These are phyloP conservation scores for Aspergillus uvarum DNA, from an alignment of 2,329 filamentous ascomycete genomes.

Conservation along the genomic window DNA sequence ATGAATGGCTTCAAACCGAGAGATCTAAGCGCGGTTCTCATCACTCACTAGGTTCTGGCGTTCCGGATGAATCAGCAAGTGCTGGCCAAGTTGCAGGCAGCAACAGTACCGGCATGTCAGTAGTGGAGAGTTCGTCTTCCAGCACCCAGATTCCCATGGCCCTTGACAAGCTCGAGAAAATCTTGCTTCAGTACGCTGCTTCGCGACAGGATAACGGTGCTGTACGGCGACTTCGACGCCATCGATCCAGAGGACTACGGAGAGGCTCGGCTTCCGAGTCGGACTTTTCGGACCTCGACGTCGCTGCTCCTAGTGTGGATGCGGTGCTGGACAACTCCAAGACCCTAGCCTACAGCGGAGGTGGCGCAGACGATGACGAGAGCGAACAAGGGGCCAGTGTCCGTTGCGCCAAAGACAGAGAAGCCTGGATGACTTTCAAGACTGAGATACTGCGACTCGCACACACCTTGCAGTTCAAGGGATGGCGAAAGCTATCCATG, in stretches of 20 bases:
- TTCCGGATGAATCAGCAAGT: constrained; percentile 41
- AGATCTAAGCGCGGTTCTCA: constrained; percentile 63
- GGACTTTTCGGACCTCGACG: constrained; percentile 78
- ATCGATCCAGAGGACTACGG: constrained; percentile 33
- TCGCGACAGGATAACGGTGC: constrained; percentile 29
- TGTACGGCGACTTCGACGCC: constrained; percentile 36
- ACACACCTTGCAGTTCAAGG: constrained; percentile 85
- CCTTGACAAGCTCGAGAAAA: constrained; percentile 76
- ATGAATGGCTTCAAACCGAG: constrained; percentile 81
- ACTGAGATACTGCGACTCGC: constrained; percentile 84
- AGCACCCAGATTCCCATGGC: constrained; percentile 70
- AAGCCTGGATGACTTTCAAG: constrained; percentile 85
- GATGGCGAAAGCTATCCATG: constrained; percentile 78
- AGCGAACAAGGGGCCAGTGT: constrained; percentile 48
- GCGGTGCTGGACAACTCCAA: constrained; percentile 85
- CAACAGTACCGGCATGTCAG: constrained; percentile 20
- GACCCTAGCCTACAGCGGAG: constrained; percentile 73
- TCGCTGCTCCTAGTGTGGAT: constrained; percentile 80
- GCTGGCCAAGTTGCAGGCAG: constrained; percentile 27
- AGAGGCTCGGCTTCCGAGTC: constrained; percentile 72
- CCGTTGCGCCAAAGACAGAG: constrained; percentile 64
- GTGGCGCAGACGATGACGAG: constrained; percentile 44
- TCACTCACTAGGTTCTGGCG: constrained; percentile 49
- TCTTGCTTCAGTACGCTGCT: constrained; percentile 50
- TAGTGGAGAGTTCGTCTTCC: constrained; percentile 53